A percentile compares a stretch with the other conserved stretches of the same genome.
Evolutionary conservation across 1,139 yeast genomes (phyloP).

Genomic region (Yamadazyma trypodendri): DNA sequence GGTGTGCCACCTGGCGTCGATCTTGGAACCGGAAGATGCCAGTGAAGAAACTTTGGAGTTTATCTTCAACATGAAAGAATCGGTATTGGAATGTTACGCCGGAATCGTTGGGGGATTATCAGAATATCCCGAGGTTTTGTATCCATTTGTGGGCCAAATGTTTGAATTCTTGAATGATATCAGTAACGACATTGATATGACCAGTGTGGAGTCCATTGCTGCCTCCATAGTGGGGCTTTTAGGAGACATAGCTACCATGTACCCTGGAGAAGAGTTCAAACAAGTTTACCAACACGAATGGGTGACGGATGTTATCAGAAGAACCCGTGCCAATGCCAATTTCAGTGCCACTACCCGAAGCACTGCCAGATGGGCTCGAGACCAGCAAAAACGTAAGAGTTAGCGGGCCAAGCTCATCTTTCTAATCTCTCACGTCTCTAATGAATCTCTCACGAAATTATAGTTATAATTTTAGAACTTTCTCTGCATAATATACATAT

Average conservation of each 20-base stretch:
- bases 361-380: slow-evolving; percentile 96
- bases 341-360: slow-evolving; percentile 71
- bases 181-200: slow-evolving; percentile 58
- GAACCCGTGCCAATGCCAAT: slow-evolving; percentile 61
- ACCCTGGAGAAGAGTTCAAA: slow-evolving; percentile 69
- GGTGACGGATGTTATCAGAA: slow-evolving; percentile 75
- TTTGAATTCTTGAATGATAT: slow-evolving; percentile 66
- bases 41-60: slow-evolving; percentile 79
- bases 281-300: slow-evolving; percentile 67
- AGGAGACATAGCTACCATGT: slow-evolving; percentile 91
- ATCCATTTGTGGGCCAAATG: slow-evolving; percentile 65
- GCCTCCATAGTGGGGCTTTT: slow-evolving; percentile 82
- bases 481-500: slow-evolving; percentile 2
- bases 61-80: slow-evolving; percentile 68
- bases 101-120: slow-evolving; percentile 90
- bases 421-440: slow-evolving; percentile 15
- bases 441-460: slow-evolving; percentile 15
- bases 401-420: not conserved
- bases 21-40: slow-evolving; percentile 51
- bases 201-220: slow-evolving; percentile 62
- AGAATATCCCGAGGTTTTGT: slow-evolving; percentile 63
- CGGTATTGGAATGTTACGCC: slow-evolving; percentile 91
- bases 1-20: slow-evolving; percentile 51
- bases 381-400: slow-evolving; percentile 59
- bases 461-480: not conserved